Conservation (phyloP, 805 yeast genomes). For the Candida pseudoglaebosa region DNA sequence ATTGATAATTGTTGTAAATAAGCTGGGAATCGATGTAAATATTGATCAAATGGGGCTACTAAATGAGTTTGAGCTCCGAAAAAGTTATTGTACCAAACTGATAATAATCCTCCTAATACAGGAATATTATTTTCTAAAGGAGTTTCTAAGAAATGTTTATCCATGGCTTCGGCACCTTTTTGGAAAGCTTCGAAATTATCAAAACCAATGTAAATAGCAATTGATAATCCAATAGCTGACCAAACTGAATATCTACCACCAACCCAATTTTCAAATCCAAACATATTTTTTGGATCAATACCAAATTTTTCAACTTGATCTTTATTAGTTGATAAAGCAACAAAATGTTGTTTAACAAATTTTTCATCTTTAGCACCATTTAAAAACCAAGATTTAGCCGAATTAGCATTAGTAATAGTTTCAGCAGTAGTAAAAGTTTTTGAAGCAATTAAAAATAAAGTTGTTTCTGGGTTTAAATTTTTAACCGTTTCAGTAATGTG, state of each 20-base stretch:
- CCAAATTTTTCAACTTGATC: conserved; percentile 91
- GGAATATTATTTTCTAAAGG: conserved; percentile 93
- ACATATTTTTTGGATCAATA: conserved; percentile 96
- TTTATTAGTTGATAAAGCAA: conserved; percentile 92
- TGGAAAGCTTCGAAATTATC: conserved; percentile 90
- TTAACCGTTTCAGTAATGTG: conserved; percentile 90
- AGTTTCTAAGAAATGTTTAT: conserved; percentile 79
- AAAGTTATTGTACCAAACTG: conserved; percentile 99
- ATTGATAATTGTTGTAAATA: conserved; percentile 96
- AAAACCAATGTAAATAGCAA: conserved; percentile 90
- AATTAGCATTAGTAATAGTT: conserved; percentile 92
- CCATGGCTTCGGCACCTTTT: conserved; percentile 97
- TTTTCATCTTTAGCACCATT: conserved; percentile 58
- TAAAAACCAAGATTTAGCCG: conserved; percentile 95
- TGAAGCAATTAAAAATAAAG: conserved; percentile 88
- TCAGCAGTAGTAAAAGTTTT: conserved; percentile 99
- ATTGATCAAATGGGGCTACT: conserved; percentile 98
- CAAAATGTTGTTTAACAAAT: conserved; percentile 95
- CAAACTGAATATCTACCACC: conserved; percentile 99
- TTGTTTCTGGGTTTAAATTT: conserved; percentile 79
- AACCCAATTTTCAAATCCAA: conserved; percentile 97
- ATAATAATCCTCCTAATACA: conserved; percentile 83
- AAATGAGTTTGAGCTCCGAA: conserved; percentile 97
- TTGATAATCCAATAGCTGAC: conserved; percentile 97
- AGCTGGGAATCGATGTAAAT: conserved; percentile 98